Evolutionary conservation across 164 flowering plant genomes (phyloP).

Genomic region (Piper longum): DNA sequence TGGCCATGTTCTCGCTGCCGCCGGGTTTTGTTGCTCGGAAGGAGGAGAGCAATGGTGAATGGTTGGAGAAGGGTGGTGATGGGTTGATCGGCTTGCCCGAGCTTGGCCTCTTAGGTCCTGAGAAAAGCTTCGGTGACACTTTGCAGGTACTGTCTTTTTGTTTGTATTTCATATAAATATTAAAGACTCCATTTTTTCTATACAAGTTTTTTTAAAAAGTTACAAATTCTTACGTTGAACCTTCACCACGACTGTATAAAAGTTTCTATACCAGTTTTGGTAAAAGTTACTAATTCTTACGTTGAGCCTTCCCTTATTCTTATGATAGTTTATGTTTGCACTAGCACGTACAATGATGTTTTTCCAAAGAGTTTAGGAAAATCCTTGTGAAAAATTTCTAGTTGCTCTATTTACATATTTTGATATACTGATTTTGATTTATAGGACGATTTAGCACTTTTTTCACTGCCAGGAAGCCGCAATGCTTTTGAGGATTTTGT

Average conservation of each 20-base stretch:
- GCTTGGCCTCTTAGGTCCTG: constrained; percentile 42
- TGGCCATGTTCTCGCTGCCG: constrained; percentile 57
- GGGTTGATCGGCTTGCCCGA: constrained; percentile 28
- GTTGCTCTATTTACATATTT: neutral
- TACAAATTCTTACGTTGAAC: too few relatives aligned
- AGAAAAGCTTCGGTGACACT: constrained; percentile 78
- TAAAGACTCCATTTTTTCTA: too few relatives aligned
- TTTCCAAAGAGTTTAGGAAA: too few relatives aligned
- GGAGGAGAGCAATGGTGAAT: constrained; percentile 40
- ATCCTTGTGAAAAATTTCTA: too few relatives aligned
- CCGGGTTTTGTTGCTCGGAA: constrained; percentile 27
- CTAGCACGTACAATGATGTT: too few relatives aligned
- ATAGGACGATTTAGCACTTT: constrained; percentile 63
- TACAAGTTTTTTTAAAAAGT: too few relatives aligned
- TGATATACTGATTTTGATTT: constrained; percentile 2
- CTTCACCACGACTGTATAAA: too few relatives aligned
- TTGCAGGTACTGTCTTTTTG: constrained; percentile 40
- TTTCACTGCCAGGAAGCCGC: constrained; percentile 68
- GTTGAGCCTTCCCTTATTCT: too few relatives aligned
- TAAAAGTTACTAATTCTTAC: too few relatives aligned
- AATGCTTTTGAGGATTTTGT: constrained; percentile 37
- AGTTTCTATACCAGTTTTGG: too few relatives aligned
- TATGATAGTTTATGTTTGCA: too few relatives aligned
- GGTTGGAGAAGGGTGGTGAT: constrained; percentile 30
- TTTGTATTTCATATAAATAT: too few relatives aligned